phyloP scores from a whole-genome alignment of 2,329 filamentous ascomycete genomes.

The Botryotinia narcissicola region DNA sequence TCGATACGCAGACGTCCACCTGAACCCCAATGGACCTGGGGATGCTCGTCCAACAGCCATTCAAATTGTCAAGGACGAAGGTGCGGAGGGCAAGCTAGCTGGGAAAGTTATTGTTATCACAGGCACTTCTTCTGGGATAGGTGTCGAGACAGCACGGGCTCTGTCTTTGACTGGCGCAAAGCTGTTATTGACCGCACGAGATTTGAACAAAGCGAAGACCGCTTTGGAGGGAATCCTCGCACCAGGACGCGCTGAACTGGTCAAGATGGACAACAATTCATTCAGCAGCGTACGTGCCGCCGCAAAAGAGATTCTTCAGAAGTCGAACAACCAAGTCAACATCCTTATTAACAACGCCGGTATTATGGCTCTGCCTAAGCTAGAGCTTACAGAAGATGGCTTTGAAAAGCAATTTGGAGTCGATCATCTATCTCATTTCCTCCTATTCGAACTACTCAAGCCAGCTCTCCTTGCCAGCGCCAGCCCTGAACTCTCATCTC shows the following conservation, averaged over 20 bases:
- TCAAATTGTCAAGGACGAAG: conserved; percentile 39
- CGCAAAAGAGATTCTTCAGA: conserved; percentile 32
- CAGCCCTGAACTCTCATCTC: conserved; percentile 43
- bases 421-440: conserved; percentile 53
- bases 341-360: conserved; percentile 32
- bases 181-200: conserved; percentile 35
- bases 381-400: conserved; percentile 42
- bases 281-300: not conserved
- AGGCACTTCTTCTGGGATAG: conserved; percentile 43
- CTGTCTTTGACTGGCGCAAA: conserved; percentile 41
- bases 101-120: conserved; percentile 40
- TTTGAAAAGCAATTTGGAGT: conserved; percentile 51
- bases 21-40: conserved; percentile 30
- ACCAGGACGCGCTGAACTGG: not conserved
- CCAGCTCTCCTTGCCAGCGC: conserved; percentile 42
- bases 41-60: conserved; percentile 39
- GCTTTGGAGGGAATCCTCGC: not conserved
- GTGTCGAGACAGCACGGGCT: conserved; percentile 42
- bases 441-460: conserved; percentile 51
- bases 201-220: not conserved
- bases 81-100: conserved; percentile 29
- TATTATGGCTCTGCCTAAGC: conserved; percentile 26
- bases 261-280: not conserved
- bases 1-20: conserved; percentile 17
- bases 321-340: conserved; percentile 34